Percentiles rank a stretch among this genome's conserved stretches.
Conservation (phyloP, 83 land plant species). For the Thuja plicata region DNA sequence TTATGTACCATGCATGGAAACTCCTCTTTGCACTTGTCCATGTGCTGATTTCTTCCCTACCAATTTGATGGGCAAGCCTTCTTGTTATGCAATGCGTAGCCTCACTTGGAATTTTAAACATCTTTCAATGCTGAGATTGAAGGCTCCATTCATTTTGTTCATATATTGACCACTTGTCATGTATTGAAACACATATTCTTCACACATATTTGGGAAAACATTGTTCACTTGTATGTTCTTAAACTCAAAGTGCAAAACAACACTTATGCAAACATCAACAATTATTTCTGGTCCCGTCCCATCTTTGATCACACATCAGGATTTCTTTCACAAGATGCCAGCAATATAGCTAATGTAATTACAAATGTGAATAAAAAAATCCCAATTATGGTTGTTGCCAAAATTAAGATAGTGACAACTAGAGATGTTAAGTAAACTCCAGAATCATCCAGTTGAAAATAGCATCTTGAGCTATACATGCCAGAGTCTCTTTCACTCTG, state of each 20-base stretch:
- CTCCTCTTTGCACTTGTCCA: no score
- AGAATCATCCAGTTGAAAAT: constrained; percentile 16
- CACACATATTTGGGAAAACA: constrained; percentile 14
- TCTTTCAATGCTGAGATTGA: no score
- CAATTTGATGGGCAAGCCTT: no score
- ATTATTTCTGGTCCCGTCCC: neutral
- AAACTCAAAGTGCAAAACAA: constrained; percentile 18
- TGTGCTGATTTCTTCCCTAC: no score
- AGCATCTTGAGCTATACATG: constrained; percentile 11
- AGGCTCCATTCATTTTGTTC: constrained; percentile 17
- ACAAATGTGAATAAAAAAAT: constrained; percentile 21
- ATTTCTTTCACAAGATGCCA: constrained; percentile 19
- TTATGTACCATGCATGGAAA: no score
- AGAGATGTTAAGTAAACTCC: constrained; percentile 21
- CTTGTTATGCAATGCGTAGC: no score
- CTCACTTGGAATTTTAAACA: no score
- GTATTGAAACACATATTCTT: constrained; percentile 19
- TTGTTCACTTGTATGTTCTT: constrained; percentile 22
- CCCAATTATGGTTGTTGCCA: constrained; percentile 12
- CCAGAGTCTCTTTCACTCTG: no score
- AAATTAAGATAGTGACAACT: constrained; percentile 19
- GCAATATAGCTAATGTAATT: constrained; percentile 17
- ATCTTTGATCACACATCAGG: constrained; percentile 15
- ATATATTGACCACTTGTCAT: constrained; percentile 24
- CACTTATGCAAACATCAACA: constrained; percentile 16